Evolutionary conservation across 768 basidiomycete species (phyloP).

Genomic region (Naganishia onofrii): DNA sequence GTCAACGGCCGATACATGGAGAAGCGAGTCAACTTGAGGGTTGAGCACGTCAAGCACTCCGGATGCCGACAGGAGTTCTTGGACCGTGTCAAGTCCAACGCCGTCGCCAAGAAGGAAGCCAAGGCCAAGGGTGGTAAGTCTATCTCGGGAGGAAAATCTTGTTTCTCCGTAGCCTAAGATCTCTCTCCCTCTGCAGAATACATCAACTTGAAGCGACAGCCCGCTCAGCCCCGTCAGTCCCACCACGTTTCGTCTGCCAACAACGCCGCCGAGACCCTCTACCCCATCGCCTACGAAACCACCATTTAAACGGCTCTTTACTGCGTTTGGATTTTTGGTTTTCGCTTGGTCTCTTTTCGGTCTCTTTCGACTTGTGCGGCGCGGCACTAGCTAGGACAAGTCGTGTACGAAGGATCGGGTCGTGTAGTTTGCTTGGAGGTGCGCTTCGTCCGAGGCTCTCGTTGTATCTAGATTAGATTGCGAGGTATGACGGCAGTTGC

Average conservation of each 20-base stretch:
- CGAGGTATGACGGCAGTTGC: slow-evolving; percentile 9
- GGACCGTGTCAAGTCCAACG: slow-evolving; percentile 90
- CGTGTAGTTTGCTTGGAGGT: slow-evolving; percentile 14
- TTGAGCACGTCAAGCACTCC: slow-evolving; percentile 94
- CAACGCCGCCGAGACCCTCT: slow-evolving; percentile 89
- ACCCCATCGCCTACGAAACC: slow-evolving; percentile 90
- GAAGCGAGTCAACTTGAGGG: slow-evolving; percentile 97
- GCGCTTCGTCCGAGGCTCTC: background rate
- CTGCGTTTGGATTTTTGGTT: slow-evolving; percentile 18
- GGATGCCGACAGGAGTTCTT: slow-evolving; percentile 97
- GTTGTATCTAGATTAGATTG: slow-evolving; percentile 21
- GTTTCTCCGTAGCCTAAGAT: background rate
- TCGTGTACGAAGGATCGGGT: slow-evolving; percentile 19
- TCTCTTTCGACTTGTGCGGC: slow-evolving; percentile 10
- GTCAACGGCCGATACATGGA: slow-evolving; percentile 98
- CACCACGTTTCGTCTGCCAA: slow-evolving; percentile 67
- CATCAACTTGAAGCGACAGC: slow-evolving; percentile 79
- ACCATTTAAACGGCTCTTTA: slow-evolving; percentile 65
- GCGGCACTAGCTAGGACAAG: slow-evolving; percentile 20
- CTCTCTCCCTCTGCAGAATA: slow-evolving; percentile 59
- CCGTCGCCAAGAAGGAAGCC: slow-evolving; percentile 73
- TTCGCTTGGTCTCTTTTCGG: background rate
- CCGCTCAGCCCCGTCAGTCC: slow-evolving; percentile 74
- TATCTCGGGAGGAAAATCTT: background rate
- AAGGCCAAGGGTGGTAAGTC: slow-evolving; percentile 84